Percentiles rank a stretch among this genome's conserved stretches.
Evolutionary conservation across 2,329 filamentous ascomycete genomes (phyloP).

Genomic region (Aspergillus caelatus): DNA sequence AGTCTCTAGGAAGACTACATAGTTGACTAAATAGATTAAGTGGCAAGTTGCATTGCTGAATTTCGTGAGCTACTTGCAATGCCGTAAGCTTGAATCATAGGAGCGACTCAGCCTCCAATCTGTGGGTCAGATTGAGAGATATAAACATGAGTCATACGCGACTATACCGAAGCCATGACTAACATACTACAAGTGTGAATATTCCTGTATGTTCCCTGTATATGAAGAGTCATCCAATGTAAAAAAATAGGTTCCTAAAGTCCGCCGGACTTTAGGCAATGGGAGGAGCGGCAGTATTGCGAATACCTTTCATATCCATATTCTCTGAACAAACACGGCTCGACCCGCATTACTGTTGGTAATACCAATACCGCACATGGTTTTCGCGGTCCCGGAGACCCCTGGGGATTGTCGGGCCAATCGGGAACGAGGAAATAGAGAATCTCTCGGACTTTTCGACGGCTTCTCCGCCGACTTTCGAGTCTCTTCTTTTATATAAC

Average conservation of each 20-base stretch:
- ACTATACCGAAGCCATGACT: neutral
- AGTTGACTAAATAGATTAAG: neutral
- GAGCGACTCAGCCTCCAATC: neutral
- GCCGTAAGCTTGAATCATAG: neutral
- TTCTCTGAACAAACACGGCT: neutral
- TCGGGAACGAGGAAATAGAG: neutral
- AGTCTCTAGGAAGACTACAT: neutral
- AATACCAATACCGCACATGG: neutral
- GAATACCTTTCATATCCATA: neutral
- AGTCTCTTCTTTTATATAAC: neutral
- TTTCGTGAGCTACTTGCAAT: neutral
- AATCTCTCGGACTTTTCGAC: constrained; percentile 1
- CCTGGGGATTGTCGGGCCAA: neutral
- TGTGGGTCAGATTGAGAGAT: neutral
- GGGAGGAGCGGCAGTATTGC: neutral
- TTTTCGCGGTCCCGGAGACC: neutral
- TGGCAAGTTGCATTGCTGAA: neutral
- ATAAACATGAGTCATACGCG: neutral
- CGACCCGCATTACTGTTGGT: neutral
- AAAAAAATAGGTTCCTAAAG: neutral
- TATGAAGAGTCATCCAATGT: neutral
- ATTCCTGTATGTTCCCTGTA: neutral
- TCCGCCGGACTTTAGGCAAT: neutral
- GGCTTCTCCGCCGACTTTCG: neutral
- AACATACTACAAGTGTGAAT: neutral